Base-by-base conservation (phyloP, 768 basidiomycete species). In the Leccinum ochraceum region DNA sequence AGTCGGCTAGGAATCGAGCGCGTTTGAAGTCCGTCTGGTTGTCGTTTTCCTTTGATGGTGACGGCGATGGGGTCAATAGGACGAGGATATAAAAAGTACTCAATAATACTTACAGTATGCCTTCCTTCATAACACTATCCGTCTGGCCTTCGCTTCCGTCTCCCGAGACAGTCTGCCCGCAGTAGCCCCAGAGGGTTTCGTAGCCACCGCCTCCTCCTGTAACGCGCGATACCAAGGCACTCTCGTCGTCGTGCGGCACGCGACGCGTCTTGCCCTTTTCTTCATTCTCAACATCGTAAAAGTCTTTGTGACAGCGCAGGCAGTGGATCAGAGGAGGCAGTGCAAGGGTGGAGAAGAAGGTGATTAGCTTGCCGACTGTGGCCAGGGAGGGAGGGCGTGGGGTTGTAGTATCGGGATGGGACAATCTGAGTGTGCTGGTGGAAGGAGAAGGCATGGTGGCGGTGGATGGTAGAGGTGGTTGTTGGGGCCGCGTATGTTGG, bases 51-150 rank as follows among this genome's bases (percentile, higher is more conserved):
- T 4, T 22, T 1, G 49, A 59, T 34, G 32, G 32, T 1, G 32
- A 34, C 32, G 26, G 58, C 61, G 48, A 50, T 24, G 56, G 56
- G 24, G 39, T 54, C 48, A 30, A 44, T 10, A 28, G 16, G 4
- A 7, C 3, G 24, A n/a, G 17, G 39, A 32, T 22, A 6, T 26
- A 24, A 44, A 13, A 3, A 58, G 28, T 50, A 52, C 57, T 26
- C 13, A 16, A 51, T 14, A n/a, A 10, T 6, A 54, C 68, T 60
- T 48, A 81, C 85, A 8, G 90, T 92, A 71, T 93, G 90, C 71
- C 81, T 83, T 4, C 90, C 90, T 71, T 92, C 90, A 66, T 91
- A 92, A 67, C 90, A 93, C 89, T 89, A 93, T 1, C 90, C 91
- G 69, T 91, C 89, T 1, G 90, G 91, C 90, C 90, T 76, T 88